phyloP scores from a whole-genome alignment of 1,139 yeast species.

The Pichia sp. region DNA sequence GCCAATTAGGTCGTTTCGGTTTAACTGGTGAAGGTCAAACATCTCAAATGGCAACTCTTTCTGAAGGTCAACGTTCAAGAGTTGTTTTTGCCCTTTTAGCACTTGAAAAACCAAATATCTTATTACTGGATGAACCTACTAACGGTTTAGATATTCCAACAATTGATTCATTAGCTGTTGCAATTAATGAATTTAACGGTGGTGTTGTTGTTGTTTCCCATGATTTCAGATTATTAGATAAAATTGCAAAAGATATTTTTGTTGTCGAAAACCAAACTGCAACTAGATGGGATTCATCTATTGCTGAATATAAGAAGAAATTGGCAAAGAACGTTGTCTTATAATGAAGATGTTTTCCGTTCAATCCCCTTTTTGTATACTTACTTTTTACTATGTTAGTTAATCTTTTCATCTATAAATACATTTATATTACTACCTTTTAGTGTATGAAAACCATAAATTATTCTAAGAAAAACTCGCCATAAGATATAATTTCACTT shows the following conservation, averaged over 20 bases:
- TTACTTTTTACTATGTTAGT: background rate
- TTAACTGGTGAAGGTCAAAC: slow-evolving; percentile 99
- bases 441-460: background rate
- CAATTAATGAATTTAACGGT: slow-evolving; percentile 89
- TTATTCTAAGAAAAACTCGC: background rate
- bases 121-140: slow-evolving; percentile 97
- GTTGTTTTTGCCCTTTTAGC: slow-evolving; percentile 97
- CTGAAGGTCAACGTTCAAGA: slow-evolving; percentile 99
- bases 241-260: slow-evolving; percentile 93
- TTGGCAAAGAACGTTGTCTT: slow-evolving; percentile 83
- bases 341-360: slow-evolving; percentile 29
- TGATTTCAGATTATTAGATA: slow-evolving; percentile 97
- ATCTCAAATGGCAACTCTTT: slow-evolving; percentile 94
- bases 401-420: background rate
- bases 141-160: slow-evolving; percentile 98
- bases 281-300: slow-evolving; percentile 91
- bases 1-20: slow-evolving; percentile 96
- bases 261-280: slow-evolving; percentile 95
- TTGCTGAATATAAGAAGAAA: slow-evolving; percentile 87
- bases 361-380: background rate
- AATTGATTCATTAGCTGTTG: slow-evolving; percentile 95
- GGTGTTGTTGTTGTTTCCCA: slow-evolving; percentile 99
- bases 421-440: too few species aligned
- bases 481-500: too few species aligned
- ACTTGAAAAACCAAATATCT: slow-evolving; percentile 89